Evolutionary conservation across 257 asterid genomes (phyloP).

Genomic region (Rhazya stricta): DNA sequence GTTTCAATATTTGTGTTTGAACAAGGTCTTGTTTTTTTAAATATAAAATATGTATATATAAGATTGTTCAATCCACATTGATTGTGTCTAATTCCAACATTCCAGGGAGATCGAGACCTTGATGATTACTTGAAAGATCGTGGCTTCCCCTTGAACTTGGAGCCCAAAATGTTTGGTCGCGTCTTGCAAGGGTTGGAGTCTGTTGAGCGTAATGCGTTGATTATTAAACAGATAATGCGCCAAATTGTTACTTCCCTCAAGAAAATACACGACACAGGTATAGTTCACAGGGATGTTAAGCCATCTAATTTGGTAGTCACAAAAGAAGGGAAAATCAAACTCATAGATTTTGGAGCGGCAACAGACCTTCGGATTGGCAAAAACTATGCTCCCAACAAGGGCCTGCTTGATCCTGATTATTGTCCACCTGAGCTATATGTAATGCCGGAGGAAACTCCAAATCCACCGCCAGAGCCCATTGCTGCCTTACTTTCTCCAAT

Average conservation of each 20-base stretch:
- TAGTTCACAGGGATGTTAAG: constrained; percentile 93
- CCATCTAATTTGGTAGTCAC: constrained; percentile 96
- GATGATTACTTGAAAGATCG: constrained; percentile 86
- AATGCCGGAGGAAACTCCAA: constrained; percentile 97
- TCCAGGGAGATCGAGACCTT: constrained; percentile 86
- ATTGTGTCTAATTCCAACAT: constrained; percentile 19
- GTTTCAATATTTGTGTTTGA: not conserved
- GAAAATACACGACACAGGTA: constrained; percentile 81
- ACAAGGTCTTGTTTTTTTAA: not conserved
- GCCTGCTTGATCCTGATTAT: constrained; percentile 87
- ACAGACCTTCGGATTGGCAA: constrained; percentile 95
- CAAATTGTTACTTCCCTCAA: constrained; percentile 84
- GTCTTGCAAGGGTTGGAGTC: constrained; percentile 64
- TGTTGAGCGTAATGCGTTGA: constrained; percentile 66
- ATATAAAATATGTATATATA: too few species aligned
- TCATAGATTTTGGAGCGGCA: constrained; percentile 96
- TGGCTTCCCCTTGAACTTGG: constrained; percentile 76
- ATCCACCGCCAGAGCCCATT: constrained; percentile 94
- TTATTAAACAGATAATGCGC: constrained; percentile 89
- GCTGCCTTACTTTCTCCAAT: constrained; percentile 90
- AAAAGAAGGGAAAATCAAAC: constrained; percentile 78
- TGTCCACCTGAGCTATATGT: constrained; percentile 98
- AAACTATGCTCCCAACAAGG: constrained; percentile 71
- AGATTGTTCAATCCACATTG: constrained; percentile 6
- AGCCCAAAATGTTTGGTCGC: constrained; percentile 83